Percentiles rank a stretch among this genome's conserved stretches.
Evolutionary conservation across 257 asterid genomes (phyloP).

Genomic region (Rehmannia glutinosa): DNA sequence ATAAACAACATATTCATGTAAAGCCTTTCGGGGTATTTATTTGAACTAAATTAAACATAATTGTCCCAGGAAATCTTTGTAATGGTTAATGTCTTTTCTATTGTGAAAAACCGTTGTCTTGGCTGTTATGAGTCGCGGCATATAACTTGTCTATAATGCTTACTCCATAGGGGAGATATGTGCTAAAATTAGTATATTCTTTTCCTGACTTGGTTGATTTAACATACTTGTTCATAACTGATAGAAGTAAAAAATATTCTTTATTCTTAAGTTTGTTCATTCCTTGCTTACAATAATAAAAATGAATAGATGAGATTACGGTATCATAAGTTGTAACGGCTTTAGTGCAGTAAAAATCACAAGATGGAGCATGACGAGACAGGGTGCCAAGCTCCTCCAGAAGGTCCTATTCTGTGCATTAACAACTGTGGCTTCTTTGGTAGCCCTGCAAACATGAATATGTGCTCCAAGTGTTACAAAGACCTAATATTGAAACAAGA

Average conservation of each 20-base stretch:
- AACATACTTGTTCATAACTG: background rate
- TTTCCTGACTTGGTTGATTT: background rate
- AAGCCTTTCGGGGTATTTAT: too few species aligned
- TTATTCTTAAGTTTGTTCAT: background rate
- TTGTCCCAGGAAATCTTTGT: too few species aligned
- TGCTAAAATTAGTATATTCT: background rate
- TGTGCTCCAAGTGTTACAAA: slow-evolving; percentile 75
- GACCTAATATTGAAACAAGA: slow-evolving; percentile 53
- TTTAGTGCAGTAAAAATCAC: slow-evolving; percentile 14
- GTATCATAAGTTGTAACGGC: background rate
- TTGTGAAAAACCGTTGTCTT: too few species aligned
- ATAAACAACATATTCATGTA: too few species aligned
- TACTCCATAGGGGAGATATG: background rate
- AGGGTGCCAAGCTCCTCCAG: slow-evolving; percentile 50
- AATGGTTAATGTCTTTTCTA: background rate
- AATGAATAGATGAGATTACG: background rate
- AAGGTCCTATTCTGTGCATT: slow-evolving; percentile 47
- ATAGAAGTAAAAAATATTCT: too few species aligned
- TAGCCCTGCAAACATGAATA: slow-evolving; percentile 60
- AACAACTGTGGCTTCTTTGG: slow-evolving; percentile 70
- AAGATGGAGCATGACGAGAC: slow-evolving; percentile 54
- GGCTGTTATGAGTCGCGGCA: background rate
- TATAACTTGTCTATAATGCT: background rate
- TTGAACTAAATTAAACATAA: too few species aligned
- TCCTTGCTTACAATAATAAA: background rate